Percentiles rank a stretch among this genome's conserved stretches.
phyloP scores from a whole-genome alignment of 345 rosid genomes.

The Acer saccharum region DNA sequence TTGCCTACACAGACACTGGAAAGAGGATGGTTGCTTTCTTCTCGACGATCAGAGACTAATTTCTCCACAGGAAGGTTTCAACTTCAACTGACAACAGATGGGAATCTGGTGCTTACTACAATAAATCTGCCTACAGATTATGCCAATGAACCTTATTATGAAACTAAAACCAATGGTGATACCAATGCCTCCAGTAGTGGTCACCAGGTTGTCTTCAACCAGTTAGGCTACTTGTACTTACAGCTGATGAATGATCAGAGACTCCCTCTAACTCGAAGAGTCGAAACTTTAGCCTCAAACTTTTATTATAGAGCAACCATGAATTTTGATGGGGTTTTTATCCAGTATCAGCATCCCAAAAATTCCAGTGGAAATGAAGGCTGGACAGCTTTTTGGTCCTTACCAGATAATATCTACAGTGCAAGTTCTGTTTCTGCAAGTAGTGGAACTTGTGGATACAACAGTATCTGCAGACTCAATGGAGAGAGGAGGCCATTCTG shows the following conservation, averaged over 20 bases:
- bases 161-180: neutral
- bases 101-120: conserved; percentile 19
- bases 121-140: conserved; percentile 7
- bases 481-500: conserved; percentile 19
- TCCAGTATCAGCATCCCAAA: conserved; percentile 4
- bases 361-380: conserved; percentile 10
- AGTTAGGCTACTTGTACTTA: conserved; percentile 13
- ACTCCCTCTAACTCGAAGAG: neutral
- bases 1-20: conserved; percentile 20
- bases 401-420: conserved; percentile 16
- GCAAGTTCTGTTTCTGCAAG: neutral
- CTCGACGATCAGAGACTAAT: conserved; percentile 14
- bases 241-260: neutral
- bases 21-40: neutral
- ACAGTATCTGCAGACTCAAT: conserved; percentile 9
- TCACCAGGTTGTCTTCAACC: conserved; percentile 5
- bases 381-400: conserved; percentile 15
- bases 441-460: conserved; percentile 23
- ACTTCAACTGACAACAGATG: neutral
- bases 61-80: conserved; percentile 14
- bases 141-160: conserved; percentile 9
- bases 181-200: neutral
- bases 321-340: conserved; percentile 23
- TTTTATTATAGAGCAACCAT: conserved; percentile 11
- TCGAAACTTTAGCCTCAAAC: neutral